Base-by-base conservation (phyloP, 2,329 filamentous ascomycete genomes). In the Zarea fungicola region DNA sequence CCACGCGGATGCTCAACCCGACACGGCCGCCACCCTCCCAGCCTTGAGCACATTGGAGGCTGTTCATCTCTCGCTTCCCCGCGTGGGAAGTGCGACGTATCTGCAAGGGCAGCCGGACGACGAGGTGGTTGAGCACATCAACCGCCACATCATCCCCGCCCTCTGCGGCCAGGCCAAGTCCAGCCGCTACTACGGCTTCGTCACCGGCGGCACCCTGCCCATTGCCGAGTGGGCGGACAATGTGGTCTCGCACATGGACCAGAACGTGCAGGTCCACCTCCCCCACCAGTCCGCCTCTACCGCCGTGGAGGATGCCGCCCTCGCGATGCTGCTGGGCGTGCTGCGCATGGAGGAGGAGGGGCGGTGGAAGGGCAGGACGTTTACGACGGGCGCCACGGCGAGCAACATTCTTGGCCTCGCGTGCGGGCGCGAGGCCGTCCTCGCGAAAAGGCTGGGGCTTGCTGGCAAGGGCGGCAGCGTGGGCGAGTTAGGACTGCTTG, bases 221-320 rank as follows among this genome's bases (percentile, higher is more conserved):
- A 81, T 89, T 21, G 90, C 90, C 26, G 77, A 85, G 56, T 79
- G 88, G 47, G 91, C 89, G 2, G 92, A 96, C 64, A 86, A 89
- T 55, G 68, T 96, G n/a, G 89, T 92, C 52, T 84, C 84, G 5
- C 77, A 80, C 8, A 78, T 85, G 52, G 91, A 96, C 62, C 89
- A 95, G 63, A 96, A 91, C 64, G 83, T 90, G 5, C 78, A 84
- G 50, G 87, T 95, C 1, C 90, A 96, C 63, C 72, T 96, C 1
- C 84, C 89, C 0, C 71, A 74, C 18, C 87, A 96, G 64, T 86
- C 83, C 0, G 76, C 91, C 25, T 78, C 82, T 18, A 95, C 89
- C 0, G 78, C 83, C 21, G 77, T 96, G 9, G 91, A 96, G 65
- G 81, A 85, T 54, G 74, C 76, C 13, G 82, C 91, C 0, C 67